phyloP scores from a whole-genome alignment of 768 basidiomycete genomes.

The Amanita molliuscula region DNA sequence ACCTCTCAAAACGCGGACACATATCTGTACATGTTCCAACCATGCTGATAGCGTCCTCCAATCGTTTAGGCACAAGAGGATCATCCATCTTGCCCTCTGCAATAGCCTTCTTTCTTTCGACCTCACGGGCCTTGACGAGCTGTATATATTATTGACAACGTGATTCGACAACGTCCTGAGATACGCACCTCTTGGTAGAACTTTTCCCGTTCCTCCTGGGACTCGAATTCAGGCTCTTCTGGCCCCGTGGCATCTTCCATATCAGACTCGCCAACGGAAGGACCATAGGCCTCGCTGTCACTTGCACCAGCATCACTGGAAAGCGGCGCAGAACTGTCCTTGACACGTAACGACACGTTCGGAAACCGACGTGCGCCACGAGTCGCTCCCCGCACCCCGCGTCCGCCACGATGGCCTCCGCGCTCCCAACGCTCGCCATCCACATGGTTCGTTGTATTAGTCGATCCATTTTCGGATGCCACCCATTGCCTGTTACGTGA shows the following conservation, averaged over 20 bases:
- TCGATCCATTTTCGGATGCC: conserved; percentile 28
- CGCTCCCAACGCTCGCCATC: conserved; percentile 57
- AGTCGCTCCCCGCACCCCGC: conserved; percentile 24
- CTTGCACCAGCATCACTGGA: neutral
- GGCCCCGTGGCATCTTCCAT: conserved; percentile 14
- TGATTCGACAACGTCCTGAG: conserved; percentile 8
- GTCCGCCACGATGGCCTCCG: conserved; percentile 43
- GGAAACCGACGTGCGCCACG: conserved; percentile 31
- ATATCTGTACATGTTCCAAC: conserved; percentile 88
- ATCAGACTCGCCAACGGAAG: conserved; percentile 16
- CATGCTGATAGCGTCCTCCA: conserved; percentile 89
- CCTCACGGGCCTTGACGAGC: conserved; percentile 68
- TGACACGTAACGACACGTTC: conserved; percentile 28
- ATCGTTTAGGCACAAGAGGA: conserved; percentile 63
- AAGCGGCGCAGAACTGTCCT: neutral
- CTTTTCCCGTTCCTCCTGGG: conserved; percentile 51
- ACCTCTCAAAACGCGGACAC: conserved; percentile 92
- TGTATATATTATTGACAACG: conserved; percentile 16
- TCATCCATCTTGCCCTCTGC: conserved; percentile 83
- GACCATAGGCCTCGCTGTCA: conserved; percentile 14
- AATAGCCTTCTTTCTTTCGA: conserved; percentile 64
- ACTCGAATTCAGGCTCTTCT: conserved; percentile 46
- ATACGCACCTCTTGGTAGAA: conserved; percentile 63
- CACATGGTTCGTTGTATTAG: conserved; percentile 23
- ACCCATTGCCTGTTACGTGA: conserved; percentile 58